These are phyloP conservation scores for Raphanus sativus DNA, from an alignment of 345 rosid genomes.

Conservation along the genomic window DNA sequence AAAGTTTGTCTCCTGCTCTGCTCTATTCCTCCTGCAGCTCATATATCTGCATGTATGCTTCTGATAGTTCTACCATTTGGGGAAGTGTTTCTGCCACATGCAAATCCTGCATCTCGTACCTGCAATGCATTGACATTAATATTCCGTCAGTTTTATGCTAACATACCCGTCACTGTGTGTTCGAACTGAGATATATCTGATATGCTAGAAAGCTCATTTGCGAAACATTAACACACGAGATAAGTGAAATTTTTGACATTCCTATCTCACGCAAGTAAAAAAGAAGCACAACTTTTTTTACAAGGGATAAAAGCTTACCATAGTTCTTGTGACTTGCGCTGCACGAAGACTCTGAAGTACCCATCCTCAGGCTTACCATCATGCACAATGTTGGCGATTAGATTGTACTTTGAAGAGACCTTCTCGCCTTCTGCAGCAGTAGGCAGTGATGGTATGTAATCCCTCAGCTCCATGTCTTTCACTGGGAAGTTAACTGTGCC, in stretches of 20 bases:
- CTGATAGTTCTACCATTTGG: conserved; percentile 95
- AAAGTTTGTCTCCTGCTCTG: neutral
- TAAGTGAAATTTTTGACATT: neutral
- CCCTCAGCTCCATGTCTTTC: conserved; percentile 69
- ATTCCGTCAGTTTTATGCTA: neutral
- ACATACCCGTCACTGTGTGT: neutral
- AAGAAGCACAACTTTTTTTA: neutral
- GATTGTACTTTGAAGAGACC: conserved; percentile 73
- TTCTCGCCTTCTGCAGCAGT: conserved; percentile 58
- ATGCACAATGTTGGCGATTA: conserved; percentile 91
- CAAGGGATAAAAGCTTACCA: conserved; percentile 46
- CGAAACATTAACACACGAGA: neutral
- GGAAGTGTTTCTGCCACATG: conserved; percentile 96
- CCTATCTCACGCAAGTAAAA: neutral
- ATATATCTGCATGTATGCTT: conserved; percentile 95
- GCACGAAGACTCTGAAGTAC: conserved; percentile 91
- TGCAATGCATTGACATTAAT: conserved; percentile 31
- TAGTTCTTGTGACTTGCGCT: conserved; percentile 88
- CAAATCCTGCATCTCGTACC: conserved; percentile 99
- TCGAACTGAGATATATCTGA: neutral
- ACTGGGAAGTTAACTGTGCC: conserved; percentile 93
- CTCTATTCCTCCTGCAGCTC: conserved; percentile 64
- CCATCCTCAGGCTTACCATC: conserved; percentile 98
- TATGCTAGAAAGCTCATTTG: neutral
- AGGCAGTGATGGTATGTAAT: conserved; percentile 89